Base-by-base conservation (phyloP, 2,329 filamentous ascomycete species). In the Monilinia laxa region DNA sequence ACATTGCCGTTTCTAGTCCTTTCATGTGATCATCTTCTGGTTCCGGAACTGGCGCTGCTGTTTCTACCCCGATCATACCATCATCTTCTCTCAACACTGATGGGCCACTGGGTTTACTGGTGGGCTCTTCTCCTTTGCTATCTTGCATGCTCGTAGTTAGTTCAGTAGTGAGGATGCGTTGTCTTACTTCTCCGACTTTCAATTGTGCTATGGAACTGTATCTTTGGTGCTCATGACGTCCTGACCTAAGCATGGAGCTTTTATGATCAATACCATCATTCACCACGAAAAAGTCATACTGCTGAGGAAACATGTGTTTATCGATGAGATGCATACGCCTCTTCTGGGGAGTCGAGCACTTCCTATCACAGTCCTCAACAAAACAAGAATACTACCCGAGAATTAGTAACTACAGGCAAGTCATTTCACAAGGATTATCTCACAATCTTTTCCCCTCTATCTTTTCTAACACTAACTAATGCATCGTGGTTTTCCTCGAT, bases 401-500 rank as follows among this genome's bases (percentile, higher is more conserved):
- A 55, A 62, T 65, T 38, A 67, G 54, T 52, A 35, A 28, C 45
- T 55, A 9, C 40, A 38, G 18, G 14, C n/a, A 4, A 25, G 31
- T 51, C 9, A 62, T n/a, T 16, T 12, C 11, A 25, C 18, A 64
- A 49, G n/a, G 16, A n/a, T 51, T 49, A 35, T 81, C 86, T 77
- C 80, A 94, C 91, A 47, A 90, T 97, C 74, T 92, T 93, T 76
- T 97, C 93, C 54, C 93, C 95, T 72, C 87, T 86, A 63, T 92
- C 92, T 72, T 88, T 86, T 75, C 83, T 86, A 14, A 91, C 85
- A 60, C 86, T 87, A 51, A 86, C 83, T 68, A 98, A 84, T 10
- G 92, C 86, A 78, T 99, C 93, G 78, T 98, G 95, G 71, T 89
- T 91, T 78, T 98, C 95, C 72, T 93, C 88, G 71, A 97, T 93